These are phyloP conservation scores for Zea luxurians DNA, from an alignment of 176 grass and related monocot genomes.

Conservation along the genomic window DNA sequence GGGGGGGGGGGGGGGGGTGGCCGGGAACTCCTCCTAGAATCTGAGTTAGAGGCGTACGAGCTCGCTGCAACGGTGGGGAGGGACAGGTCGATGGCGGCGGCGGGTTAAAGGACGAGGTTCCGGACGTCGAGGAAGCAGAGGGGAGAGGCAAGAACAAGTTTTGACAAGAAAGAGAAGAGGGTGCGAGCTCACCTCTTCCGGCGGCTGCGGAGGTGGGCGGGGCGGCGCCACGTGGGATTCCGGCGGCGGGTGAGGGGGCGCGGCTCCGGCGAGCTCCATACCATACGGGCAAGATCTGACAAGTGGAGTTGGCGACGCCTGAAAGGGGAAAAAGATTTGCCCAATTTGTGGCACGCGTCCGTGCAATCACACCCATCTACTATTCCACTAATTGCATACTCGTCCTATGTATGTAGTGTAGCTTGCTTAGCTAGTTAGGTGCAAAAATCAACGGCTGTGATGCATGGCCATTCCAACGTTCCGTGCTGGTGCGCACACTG, in stretches of 20 bases:
- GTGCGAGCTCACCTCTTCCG: slow-evolving; percentile 31
- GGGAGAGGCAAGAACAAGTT: not conserved
- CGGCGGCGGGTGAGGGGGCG: slow-evolving; percentile 22
- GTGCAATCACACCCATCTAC: not conserved
- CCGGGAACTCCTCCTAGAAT: not conserved
- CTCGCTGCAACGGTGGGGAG: not conserved
- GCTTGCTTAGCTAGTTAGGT: too few relatives aligned
- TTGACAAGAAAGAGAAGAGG: not conserved
- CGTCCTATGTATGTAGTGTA: not conserved
- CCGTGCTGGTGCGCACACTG: not conserved
- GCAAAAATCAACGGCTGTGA: too few relatives aligned
- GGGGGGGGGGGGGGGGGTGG: not conserved
- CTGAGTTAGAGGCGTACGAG: not conserved
- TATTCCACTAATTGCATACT: not conserved
- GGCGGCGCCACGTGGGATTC: slow-evolving; percentile 37
- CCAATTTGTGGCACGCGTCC: slow-evolving; percentile 27
- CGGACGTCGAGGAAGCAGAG: not conserved
- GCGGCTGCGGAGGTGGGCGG: slow-evolving; percentile 36
- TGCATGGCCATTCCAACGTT: not conserved
- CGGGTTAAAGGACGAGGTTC: not conserved
- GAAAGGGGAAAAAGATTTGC: slow-evolving; percentile 43
- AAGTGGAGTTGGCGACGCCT: slow-evolving; percentile 46
- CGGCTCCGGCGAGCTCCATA: slow-evolving; percentile 52
- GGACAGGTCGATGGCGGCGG: not conserved
- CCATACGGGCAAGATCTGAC: slow-evolving; percentile 42